Conservation (phyloP, 345 rosid genomes). For the rapeseed (Brassica napus) region Da-Ae NC_063452.1:27016501-27017000, state of each 20-base stretch:
- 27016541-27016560: neutral
- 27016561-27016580: neutral
- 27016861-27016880: slow-evolving; percentile 54
- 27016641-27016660: slow-evolving; percentile 85
- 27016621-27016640: slow-evolving; percentile 75
- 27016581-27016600: slow-evolving; percentile 3
- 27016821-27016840: neutral
- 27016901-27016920: slow-evolving; percentile 81
- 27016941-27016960: neutral
- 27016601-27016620: slow-evolving; percentile 3
- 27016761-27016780: no score
- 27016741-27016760: slow-evolving; percentile 3
- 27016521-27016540: neutral
- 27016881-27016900: slow-evolving; percentile 93
- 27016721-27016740: neutral
- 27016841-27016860: neutral
- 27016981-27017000: neutral
- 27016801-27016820: neutral
- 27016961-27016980: neutral
- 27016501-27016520: neutral
- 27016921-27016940: slow-evolving; percentile 55
- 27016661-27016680: slow-evolving; percentile 76
- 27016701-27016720: slow-evolving; percentile 28
- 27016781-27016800: no score
- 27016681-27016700: slow-evolving; percentile 87